Conservation (phyloP, 2,329 filamentous ascomycete genomes). For the Fusarium sp. region DNA sequence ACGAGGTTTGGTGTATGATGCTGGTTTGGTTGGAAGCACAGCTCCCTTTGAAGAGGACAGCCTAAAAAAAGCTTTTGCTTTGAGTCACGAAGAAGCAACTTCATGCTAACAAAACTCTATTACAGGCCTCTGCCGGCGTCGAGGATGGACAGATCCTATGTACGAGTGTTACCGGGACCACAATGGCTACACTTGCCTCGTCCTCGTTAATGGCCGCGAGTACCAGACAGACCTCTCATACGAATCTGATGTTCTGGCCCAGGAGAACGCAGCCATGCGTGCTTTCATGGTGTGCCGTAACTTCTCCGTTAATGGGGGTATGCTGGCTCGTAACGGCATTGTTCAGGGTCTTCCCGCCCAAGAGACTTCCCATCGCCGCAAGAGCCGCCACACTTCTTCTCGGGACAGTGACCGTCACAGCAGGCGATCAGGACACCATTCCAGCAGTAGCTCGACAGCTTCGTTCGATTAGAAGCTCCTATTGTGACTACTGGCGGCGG, state of each 20-base stretch:
- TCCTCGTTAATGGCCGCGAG: constrained; percentile 94
- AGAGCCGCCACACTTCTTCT: constrained; percentile 62
- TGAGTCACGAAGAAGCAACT: background rate
- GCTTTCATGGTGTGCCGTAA: constrained; percentile 98
- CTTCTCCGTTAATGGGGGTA: constrained; percentile 96
- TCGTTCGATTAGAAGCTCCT: constrained; percentile 61
- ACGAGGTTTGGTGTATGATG: background rate
- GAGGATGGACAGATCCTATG: constrained; percentile 89
- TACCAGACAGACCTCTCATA: constrained; percentile 92
- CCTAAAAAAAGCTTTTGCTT: background rate
- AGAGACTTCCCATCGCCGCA: constrained; percentile 59
- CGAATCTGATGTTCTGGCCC: constrained; percentile 81
- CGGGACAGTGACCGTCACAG: constrained; percentile 57
- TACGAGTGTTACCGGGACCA: constrained; percentile 83
- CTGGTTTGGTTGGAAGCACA: background rate
- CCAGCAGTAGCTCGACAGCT: constrained; percentile 69
- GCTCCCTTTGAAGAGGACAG: background rate
- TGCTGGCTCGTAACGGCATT: constrained; percentile 76
- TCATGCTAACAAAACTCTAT: constrained; percentile 48
- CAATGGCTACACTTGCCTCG: constrained; percentile 85
- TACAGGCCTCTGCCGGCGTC: constrained; percentile 89
- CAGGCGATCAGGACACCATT: constrained; percentile 65
- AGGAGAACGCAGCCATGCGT: constrained; percentile 93
- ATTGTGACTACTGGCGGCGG: constrained; percentile 1
- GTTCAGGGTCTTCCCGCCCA: constrained; percentile 71